phyloP scores from a whole-genome alignment of 768 basidiomycete genomes.

The Tubosaeta sp. region DNA sequence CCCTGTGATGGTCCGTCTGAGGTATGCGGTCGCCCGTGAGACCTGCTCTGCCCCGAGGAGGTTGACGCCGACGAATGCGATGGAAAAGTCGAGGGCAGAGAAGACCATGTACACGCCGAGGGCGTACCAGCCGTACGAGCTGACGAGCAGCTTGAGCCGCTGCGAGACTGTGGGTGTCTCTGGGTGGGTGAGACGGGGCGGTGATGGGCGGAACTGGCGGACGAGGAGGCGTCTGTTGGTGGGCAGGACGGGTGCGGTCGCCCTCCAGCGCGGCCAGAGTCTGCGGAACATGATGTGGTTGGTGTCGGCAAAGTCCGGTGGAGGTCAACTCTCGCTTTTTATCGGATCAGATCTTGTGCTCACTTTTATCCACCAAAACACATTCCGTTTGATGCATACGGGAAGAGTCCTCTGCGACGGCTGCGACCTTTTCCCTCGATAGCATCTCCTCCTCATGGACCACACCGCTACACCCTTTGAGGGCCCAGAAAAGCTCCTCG shows the following conservation, averaged over 20 bases:
- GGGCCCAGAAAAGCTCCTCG: constrained; percentile 92
- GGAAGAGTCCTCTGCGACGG: constrained; percentile 33
- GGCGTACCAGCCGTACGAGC: constrained; percentile 94
- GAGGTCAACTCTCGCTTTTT: constrained; percentile 11
- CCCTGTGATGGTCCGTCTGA: constrained; percentile 45
- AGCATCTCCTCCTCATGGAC: constrained; percentile 34
- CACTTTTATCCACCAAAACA: constrained; percentile 12
- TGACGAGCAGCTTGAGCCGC: constrained; percentile 77
- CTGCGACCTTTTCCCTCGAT: constrained; percentile 41
- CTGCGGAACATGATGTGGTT: constrained; percentile 34
- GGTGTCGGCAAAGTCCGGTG: not conserved
- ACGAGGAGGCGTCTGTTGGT: constrained; percentile 23
- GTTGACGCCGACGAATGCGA: constrained; percentile 82
- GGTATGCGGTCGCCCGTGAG: constrained; percentile 54
- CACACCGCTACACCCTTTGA: constrained; percentile 64
- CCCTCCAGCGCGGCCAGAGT: constrained; percentile 43
- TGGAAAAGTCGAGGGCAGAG: constrained; percentile 71
- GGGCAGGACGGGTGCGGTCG: constrained; percentile 47
- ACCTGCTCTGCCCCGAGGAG: constrained; percentile 90
- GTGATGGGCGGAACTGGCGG: constrained; percentile 46
- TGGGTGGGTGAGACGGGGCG: constrained; percentile 33
- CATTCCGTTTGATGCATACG: constrained; percentile 42
- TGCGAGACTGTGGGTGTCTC: constrained; percentile 57
- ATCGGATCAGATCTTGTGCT: constrained; percentile 14
- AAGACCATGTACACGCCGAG: constrained; percentile 83